Base-by-base conservation (phyloP, 306 rosid species). In the Begonia masoniana region DNA sequence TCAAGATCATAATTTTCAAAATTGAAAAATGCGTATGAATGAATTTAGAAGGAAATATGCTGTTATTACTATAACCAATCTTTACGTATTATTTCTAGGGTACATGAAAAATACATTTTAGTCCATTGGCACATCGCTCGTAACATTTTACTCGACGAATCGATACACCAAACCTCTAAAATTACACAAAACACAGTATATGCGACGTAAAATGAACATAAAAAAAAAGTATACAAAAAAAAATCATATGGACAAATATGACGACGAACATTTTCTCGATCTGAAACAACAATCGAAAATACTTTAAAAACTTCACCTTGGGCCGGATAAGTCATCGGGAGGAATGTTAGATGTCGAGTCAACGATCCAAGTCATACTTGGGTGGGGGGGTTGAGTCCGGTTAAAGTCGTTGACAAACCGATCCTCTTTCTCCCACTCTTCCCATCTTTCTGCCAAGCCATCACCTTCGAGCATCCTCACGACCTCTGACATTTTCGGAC, bases 401-500 rank as follows among this genome's bases (percentile, higher is more conserved):
- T 69, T 74, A 10, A 50, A 61, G 42, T 83, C 96, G 64, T 79
- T 84, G 36, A 76, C 76, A 73, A 77, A 66, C 69, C 66, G 73
- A 62, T 86, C 96, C 13, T 77, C 94, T 68, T 83, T 86, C 65
- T 92, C 84, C 96, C 96, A 86, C 51, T 77, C 94, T 71, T 81
- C 94, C 94, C 99, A 79, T 74, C 88, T 83, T 59, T 83, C 91
- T 0, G 92, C 82, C 66, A 85, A 74, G 36, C 94, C 96, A 51
- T 91, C 92, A 5, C 95, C 97, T 79, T 89, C 95, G 21, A 89
- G 94, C 97, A 89, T 89, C 65, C 95, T 78, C 9, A 85, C 95
- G 17, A 91, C 86, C 58, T 83, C 92, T 1, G 94, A 91, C 99
- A 91, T 91, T 76, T 84, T 91, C 0, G 99, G 99, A 47, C 96